Evolutionary conservation across 352 stramenopile genomes (phyloP), one percentile per base, ranked within the genome.

Genomic region (Thalassiosira hispida): DNA sequence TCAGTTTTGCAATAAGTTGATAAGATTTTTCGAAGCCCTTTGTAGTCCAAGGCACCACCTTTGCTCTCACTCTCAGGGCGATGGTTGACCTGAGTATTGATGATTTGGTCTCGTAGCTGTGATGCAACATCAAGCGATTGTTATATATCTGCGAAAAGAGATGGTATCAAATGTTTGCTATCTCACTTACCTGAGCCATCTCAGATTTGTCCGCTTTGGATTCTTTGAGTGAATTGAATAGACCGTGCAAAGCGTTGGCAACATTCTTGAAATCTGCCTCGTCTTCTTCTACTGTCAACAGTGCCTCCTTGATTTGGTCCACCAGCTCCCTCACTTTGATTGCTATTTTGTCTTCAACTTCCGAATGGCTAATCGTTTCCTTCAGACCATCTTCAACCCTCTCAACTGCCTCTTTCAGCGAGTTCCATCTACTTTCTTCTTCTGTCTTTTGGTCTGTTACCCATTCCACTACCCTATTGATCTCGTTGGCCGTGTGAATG

Each of bases 221-320:
- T 40, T 78, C 57, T 44, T 77, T 77, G 2, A 71, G 46, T 3
- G 69, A 78, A 61, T 71, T 78, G 46, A 78, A 71, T 31, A 71
- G 18, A 14, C 31, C 57, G 16, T 78, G 59, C 12, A 78, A 52
- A 44, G 69, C 69, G 27, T 71, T 71, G 5, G 69, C 57, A 31
- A 70, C 59, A 62, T 71, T 70, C n/a, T 78, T 78, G 49, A 77
- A 78, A 27, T 78, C 69, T 44, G 68, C 55, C 56, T 77, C 55
- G 25, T 77, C 68, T 55, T 77, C 68, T 76, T 76, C 66, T n/a
- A 66, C 56, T 44, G 68, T 9, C 61, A 67, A 46, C 16, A 69
- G 18, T 20, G 68, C 55, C 35, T 69, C 68, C 40, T 77, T 77
- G 33, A 77, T 77, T 69, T 77, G 55, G 33, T 77, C 68, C 11